Base-by-base conservation (phyloP, 2,329 filamentous ascomycete genomes). In the Macrophomina pseudophaseolina region DNA sequence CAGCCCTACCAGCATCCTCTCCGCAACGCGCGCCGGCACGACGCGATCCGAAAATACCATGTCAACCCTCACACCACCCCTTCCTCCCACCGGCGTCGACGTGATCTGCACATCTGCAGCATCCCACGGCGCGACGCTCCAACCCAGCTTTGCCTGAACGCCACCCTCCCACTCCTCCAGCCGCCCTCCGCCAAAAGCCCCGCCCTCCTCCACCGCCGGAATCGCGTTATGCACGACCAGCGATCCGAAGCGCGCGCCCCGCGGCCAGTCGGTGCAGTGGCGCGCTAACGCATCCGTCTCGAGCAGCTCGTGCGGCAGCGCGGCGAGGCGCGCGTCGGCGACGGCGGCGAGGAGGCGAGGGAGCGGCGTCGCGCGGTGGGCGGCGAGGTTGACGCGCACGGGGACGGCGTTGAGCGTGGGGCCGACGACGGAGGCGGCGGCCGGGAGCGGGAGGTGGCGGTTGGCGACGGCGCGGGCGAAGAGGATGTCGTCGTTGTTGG, bases 371-470 rank as follows among this genome's bases (percentile, higher is more conserved):
- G 48, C 8, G 9, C 83, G 85, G 0, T 81, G 71, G 2, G 80
- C 77, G n/a, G 5, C 23, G 4, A 77, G 38, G 0, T 67, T 64
- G 5, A 91, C 83, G 28, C 89, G 84, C 42, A 90, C 83, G 0
- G 89, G 89, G 1, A 89, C 82, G 72, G 90, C 88, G 71, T 91
- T 88, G 82, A 88, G 88, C 68, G 87, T 89, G 0, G 89, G 89
- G 0, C 89, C 89, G 59, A 86, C 82, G 58, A 90, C 86, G 65
- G 80, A 79, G 68, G 89, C 86, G 30, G 85, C 83, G 46, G 81
- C 81, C n/a, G 83, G 79, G 0, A 88, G 80, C 66, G 85, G 85
- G n/a, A 86, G 83, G 73, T 87, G 88, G 62, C 89, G 85, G 0
- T 89, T 89, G 68, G 84, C 88, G 54, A 89, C 87, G 1, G 90